These are phyloP conservation scores for Spathaspora boniae DNA, from an alignment of 805 yeast genomes.

Conservation along the genomic window DNA sequence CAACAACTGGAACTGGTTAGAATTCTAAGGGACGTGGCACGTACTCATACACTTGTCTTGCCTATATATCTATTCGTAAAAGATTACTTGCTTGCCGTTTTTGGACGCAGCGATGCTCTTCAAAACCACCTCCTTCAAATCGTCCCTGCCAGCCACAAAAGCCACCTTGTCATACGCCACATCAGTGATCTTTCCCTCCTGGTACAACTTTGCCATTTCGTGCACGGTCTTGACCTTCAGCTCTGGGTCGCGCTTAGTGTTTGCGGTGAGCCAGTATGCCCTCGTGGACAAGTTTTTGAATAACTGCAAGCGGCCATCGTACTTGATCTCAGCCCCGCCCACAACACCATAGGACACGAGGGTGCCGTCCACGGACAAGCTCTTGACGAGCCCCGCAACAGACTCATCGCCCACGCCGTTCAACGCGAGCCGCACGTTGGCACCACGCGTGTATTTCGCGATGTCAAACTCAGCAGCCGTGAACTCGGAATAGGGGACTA, in stretches of 20 bases:
- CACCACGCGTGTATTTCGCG: slow-evolving; percentile 11
- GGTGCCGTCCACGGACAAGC: slow-evolving; percentile 24
- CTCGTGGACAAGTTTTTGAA: slow-evolving; percentile 26
- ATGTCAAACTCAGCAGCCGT: slow-evolving; percentile 14
- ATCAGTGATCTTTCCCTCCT: slow-evolving; percentile 50
- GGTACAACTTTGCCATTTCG: slow-evolving; percentile 55
- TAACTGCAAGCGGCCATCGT: slow-evolving; percentile 22
- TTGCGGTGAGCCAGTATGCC: slow-evolving; percentile 32
- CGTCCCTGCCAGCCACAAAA: slow-evolving; percentile 37
- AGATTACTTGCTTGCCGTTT: slow-evolving; percentile 45
- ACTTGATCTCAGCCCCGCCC: slow-evolving; percentile 15
- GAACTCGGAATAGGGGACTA: slow-evolving; percentile 27
- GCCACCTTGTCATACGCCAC: slow-evolving; percentile 40
- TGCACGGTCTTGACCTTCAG: slow-evolving; percentile 54
- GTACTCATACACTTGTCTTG: slow-evolving; percentile 5
- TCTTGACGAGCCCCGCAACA: slow-evolving; percentile 17
- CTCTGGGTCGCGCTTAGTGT: slow-evolving; percentile 45
- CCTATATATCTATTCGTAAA: slow-evolving; percentile 8
- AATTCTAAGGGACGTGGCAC: slow-evolving; percentile 33
- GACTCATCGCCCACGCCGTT: slow-evolving; percentile 31
- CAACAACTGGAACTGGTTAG: slow-evolving; percentile 39
- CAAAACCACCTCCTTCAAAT: slow-evolving; percentile 40
- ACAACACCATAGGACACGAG: slow-evolving; percentile 28
- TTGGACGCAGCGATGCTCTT: slow-evolving; percentile 40
- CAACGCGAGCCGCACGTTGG: slow-evolving; percentile 26